Percentiles rank a stretch among this genome's conserved stretches.
phyloP scores from a whole-genome alignment of 78 protist genomes.

The Planoprotostelium fungivorum region DNA sequence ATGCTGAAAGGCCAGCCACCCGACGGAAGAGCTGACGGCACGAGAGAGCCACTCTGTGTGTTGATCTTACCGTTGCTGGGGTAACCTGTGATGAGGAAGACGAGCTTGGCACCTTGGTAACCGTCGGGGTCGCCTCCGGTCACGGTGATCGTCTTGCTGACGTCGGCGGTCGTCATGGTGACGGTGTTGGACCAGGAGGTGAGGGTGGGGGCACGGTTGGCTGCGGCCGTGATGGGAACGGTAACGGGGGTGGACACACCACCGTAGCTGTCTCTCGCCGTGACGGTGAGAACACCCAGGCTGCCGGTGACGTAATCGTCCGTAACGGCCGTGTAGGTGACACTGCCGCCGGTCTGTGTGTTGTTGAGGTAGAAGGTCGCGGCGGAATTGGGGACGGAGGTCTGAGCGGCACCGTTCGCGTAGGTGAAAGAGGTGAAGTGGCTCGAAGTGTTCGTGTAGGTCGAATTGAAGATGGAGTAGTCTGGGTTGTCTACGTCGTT shows the following conservation, averaged over 20 bases:
- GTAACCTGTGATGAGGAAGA: not conserved
- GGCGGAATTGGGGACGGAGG: too few relatives aligned
- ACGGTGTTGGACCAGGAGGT: not conserved
- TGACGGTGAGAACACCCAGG: not conserved
- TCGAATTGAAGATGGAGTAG: too few relatives aligned
- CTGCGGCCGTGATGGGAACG: not conserved
- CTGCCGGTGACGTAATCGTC: not conserved
- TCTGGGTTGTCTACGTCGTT: too few relatives aligned
- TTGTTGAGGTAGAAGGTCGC: too few relatives aligned
- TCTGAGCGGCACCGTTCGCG: too few relatives aligned
- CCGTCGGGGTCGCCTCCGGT: not conserved
- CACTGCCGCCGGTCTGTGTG: not conserved
- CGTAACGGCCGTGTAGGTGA: not conserved
- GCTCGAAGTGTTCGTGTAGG: too few relatives aligned
- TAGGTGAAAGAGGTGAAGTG: too few relatives aligned
- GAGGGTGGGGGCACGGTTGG: not conserved
- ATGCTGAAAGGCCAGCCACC: not conserved
- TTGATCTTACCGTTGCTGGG: not conserved
- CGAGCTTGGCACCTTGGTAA: not conserved
- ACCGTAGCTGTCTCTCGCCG: not conserved
- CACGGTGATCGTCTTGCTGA: not conserved
- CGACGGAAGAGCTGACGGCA: not conserved
- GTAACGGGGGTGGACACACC: not conserved
- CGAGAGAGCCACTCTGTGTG: not conserved
- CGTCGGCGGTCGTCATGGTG: not conserved